Evolutionary conservation across 2,329 filamentous ascomycete genomes (phyloP), one percentile per base, ranked within the genome.

Genomic region (Xylaria sp.): DNA sequence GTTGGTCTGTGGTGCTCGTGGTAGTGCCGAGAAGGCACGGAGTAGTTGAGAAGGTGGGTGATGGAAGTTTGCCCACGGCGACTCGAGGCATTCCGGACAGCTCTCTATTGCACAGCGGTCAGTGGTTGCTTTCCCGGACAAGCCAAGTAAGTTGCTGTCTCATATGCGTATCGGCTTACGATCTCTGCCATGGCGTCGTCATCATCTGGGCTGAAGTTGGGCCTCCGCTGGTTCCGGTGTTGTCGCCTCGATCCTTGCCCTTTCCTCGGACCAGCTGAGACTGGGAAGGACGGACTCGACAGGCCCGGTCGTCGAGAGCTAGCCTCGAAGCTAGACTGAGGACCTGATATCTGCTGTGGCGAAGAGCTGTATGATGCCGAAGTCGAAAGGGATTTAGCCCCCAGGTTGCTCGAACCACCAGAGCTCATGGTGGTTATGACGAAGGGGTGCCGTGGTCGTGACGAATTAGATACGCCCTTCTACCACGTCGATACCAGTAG

Each of bases 41-140:
- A 90, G 81, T 98, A 97, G 83, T 95, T 95, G 86, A 99, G 92
- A 66, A 99, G 84, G 81, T 99, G 96, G 50, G 96, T 98, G 79
- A 99, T 99, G 77, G 93, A 97, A 63, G 94, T 98, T 81, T 98
- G 95, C 63, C 96, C 96, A 76, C 96, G 93, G 68, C 96, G 91
- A 77, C 86, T 87, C n/a, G 84, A 85, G 13, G 86, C 80, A 73
- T 88, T 89, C 67, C 86, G 83, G 67, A 89, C 80, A 23, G 86
- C 87, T 72, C 86, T 82, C 70, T 80, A 51, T 67, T 25, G 51
- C 44, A 52, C 52, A 28, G 51, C 28, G 23, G n/a, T 72, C 60
- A 70, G 67, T 37, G 37, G 39, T 23, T 25, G 37, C 39, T 23
- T 25, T n/a, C n/a, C 1, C 37, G 20, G 46, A 50, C 52, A 63